A percentile compares a stretch with the other conserved stretches of the same genome.
Conservation (phyloP, 2,329 filamentous ascomycete species). For the Cordyceps cateniannulata region DNA sequence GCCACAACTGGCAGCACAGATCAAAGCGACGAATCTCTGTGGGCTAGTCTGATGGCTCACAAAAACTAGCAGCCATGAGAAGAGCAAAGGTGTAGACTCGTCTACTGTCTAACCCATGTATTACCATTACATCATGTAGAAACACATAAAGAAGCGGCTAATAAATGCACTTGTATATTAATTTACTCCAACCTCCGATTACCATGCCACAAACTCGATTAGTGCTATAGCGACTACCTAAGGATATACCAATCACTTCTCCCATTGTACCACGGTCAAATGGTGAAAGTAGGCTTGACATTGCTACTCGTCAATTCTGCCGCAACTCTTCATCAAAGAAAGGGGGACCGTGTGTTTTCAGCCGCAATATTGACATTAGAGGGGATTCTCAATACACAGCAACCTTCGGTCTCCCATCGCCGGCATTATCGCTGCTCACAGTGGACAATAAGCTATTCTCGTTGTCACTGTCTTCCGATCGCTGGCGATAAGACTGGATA, state of each 20-base stretch:
- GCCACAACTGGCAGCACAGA: not conserved
- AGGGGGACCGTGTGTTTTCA: not conserved
- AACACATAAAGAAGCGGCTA: not conserved
- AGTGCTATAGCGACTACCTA: not conserved
- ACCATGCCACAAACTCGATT: not conserved
- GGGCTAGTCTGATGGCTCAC: not conserved
- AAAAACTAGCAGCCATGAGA: not conserved
- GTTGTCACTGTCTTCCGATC: constrained; percentile 6
- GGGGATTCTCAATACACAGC: not conserved
- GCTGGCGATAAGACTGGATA: constrained; percentile 10
- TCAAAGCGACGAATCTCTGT: not conserved
- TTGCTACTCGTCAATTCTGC: not conserved
- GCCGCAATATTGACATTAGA: not conserved
- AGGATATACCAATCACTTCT: not conserved
- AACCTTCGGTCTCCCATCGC: not conserved
- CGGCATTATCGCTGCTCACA: not conserved
- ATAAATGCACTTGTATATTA: constrained; percentile 13
- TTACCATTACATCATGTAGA: not conserved
- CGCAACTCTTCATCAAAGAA: no score
- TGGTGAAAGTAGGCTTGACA: not conserved
- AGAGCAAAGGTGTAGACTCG: not conserved
- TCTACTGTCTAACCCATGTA: not conserved
- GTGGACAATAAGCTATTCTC: constrained; percentile 1
- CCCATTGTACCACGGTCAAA: not conserved
- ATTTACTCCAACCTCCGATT: constrained; percentile 4